Base-by-base conservation (phyloP, 2,329 filamentous ascomycete species). In the Myotisia sp. region DNA sequence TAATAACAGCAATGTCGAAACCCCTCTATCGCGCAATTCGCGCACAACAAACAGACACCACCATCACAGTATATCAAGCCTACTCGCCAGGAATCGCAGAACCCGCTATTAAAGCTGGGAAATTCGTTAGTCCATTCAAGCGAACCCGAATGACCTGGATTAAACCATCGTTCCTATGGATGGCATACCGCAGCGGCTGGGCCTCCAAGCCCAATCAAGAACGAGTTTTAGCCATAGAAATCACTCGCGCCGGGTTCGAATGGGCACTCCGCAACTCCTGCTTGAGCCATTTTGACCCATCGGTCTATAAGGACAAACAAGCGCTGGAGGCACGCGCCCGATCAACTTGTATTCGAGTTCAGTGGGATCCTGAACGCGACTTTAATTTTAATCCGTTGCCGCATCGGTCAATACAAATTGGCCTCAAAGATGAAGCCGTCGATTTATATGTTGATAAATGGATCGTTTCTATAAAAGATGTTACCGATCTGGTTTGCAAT, bases 111-210 rank as follows among this genome's bases (percentile, higher is more conserved):
- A 34, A 52, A 3, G 36, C 53, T 2, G 70, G 75, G 44, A 63
- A 55, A 6, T 63, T 77, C 26, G 53, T 63, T 30, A 57, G 67
- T 2, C 52, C 60, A 5, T 76, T 75, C 53, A 58, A 52, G 9
- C 55, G 56, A n/a, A 52, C 52, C 1, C 64, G 72, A 33, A 76
- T 74, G 71, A 76, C 72, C 3, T 76, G 73, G 73, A 66, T 76
- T 43, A 76, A 76, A 46, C 71, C 71, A 0, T 69, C 64, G 38
- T 77, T 71, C 64, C 56, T 60, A 29, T 77, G 73, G 73, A 72
- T 75, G 65, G 66, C 74, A 52, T 76, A 77, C 47, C 70, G 73
- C 30, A 60, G 63, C 13, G 72, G 71, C 10, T 77, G 74, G 54
- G 68, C 67, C 0, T 63, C 59, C 49, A 76, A 76, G 44, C 19